phyloP scores from a whole-genome alignment of 2,329 filamentous ascomycete species.

The Periconia macrospinosa region DNA sequence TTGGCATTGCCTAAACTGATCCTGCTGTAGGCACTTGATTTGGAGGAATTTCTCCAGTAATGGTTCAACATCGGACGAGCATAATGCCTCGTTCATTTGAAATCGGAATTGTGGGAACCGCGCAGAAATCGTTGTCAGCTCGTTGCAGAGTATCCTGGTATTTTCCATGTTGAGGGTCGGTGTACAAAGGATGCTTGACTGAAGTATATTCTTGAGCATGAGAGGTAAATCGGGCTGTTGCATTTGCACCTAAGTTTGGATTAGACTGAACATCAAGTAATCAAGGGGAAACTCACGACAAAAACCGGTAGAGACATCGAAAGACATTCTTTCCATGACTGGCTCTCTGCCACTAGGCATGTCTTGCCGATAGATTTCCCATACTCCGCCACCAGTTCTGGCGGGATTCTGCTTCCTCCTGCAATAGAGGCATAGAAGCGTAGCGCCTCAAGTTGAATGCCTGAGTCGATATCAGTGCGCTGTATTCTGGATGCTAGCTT shows the following conservation, averaged over 20 bases:
- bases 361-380: conserved; percentile 15
- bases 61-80: conserved; percentile 24
- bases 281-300: conserved; percentile 23
- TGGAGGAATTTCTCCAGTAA: conserved; percentile 22
- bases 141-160: conserved; percentile 17
- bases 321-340: conserved; percentile 20
- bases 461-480: conserved; percentile 17
- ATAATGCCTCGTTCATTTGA: conserved; percentile 27
- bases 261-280: neutral
- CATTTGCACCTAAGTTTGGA: conserved; percentile 18
- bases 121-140: conserved; percentile 15
- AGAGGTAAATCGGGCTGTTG: conserved; percentile 14
- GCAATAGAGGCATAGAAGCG: conserved; percentile 33
- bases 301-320: conserved; percentile 27
- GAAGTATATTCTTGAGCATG: conserved; percentile 18
- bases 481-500: conserved; percentile 35
- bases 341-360: conserved; percentile 11
- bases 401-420: conserved; percentile 17
- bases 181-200: conserved; percentile 11
- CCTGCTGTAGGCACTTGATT: neutral
- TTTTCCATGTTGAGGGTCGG: conserved; percentile 11
- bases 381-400: conserved; percentile 25
- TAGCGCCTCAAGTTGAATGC: conserved; percentile 33
- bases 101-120: conserved; percentile 16
- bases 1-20: conserved; percentile 11